Conservation (phyloP, 805 yeast genomes). For the Lipomyces spencermartinsiae region DNA sequence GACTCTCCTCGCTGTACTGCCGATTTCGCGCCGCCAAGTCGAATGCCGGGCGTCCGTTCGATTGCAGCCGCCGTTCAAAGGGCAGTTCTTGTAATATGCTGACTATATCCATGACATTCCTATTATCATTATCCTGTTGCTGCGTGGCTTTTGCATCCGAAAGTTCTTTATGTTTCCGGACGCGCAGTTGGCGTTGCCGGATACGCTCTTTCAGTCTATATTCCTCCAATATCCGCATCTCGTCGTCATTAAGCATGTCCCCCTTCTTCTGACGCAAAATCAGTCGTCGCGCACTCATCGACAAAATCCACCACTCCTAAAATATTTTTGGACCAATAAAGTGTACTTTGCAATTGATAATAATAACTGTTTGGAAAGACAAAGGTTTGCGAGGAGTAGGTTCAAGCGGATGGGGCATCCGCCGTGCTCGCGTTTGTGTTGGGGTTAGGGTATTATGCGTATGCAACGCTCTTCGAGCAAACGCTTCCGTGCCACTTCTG, state of each 20-base stretch:
- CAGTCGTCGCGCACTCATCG: constrained; percentile 19
- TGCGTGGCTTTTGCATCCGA: neutral
- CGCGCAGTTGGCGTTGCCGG: constrained; percentile 24
- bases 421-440: neutral
- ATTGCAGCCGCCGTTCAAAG: neutral
- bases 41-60: neutral
- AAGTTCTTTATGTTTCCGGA: constrained; percentile 2
- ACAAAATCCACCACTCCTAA: neutral
- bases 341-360: neutral
- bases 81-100: constrained; percentile 5
- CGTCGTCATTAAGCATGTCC: constrained; percentile 17
- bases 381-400: neutral
- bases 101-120: constrained; percentile 13
- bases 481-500: too few species aligned
- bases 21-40: neutral
- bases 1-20: neutral
- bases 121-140: neutral
- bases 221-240: constrained; percentile 17
- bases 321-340: neutral
- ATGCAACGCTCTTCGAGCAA: neutral
- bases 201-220: constrained; percentile 20
- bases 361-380: neutral
- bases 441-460: neutral
- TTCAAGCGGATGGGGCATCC: neutral
- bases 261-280: constrained; percentile 18